Conservation (phyloP, 1,139 yeast genomes). For the Zygosaccharomyces sapae region DNA sequence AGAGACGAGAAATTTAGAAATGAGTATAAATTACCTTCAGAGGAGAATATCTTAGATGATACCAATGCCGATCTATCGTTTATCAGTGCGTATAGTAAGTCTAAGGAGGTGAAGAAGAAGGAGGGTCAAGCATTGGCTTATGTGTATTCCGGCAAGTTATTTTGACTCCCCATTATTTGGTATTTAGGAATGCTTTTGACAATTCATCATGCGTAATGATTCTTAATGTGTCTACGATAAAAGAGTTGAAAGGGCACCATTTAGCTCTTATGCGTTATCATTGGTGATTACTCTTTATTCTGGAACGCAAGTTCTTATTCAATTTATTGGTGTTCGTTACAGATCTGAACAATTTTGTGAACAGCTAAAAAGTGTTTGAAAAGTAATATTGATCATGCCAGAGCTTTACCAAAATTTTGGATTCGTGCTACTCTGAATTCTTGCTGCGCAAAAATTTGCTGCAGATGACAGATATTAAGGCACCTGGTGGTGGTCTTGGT, state of each 20-base stretch:
- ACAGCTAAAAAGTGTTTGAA: constrained; percentile 58
- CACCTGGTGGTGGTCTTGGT: constrained; percentile 85
- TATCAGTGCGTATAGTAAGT: constrained; percentile 41
- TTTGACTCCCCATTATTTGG: constrained; percentile 69
- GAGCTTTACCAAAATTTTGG: constrained; percentile 58
- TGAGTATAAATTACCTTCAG: constrained; percentile 65
- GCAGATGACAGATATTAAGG: constrained; percentile 42
- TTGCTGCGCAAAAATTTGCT: constrained; percentile 56
- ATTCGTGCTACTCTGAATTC: constrained; percentile 81
- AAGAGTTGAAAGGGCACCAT: constrained; percentile 81
- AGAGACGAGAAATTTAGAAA: constrained; percentile 67
- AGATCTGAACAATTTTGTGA: constrained; percentile 79
- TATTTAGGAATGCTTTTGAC: constrained; percentile 70
- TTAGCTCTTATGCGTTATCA: constrained; percentile 74
- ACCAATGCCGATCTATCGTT: constrained; percentile 64
- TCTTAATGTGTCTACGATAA: constrained; percentile 71
- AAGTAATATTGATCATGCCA: constrained; percentile 60
- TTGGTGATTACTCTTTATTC: constrained; percentile 67
- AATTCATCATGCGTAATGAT: constrained; percentile 62
- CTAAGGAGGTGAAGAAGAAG: constrained; percentile 11
- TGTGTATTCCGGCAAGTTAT: constrained; percentile 56
- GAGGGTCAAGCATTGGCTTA: constrained; percentile 28
- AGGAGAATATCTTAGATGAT: constrained; percentile 62
- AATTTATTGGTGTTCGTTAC: constrained; percentile 73
- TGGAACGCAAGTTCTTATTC: constrained; percentile 58